Conservation (phyloP, 495 filamentous ascomycete species). For the Aspergillus sparsus region DNA sequence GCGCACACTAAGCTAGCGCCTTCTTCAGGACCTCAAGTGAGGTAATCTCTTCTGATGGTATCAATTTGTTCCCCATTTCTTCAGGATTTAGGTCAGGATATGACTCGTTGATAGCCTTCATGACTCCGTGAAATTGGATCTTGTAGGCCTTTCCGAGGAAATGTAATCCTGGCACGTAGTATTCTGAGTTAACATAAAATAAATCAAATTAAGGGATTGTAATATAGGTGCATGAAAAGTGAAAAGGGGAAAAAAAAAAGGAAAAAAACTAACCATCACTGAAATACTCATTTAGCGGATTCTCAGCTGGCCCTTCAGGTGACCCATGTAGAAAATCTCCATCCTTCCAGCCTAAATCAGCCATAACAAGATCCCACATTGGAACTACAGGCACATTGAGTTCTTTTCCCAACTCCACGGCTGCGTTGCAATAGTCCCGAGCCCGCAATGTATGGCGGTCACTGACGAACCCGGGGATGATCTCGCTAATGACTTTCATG, state of each 20-base stretch:
- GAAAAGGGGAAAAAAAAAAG: neutral
- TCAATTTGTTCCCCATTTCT: neutral
- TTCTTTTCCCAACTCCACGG: neutral
- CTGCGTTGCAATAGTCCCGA: slow-evolving; percentile 3
- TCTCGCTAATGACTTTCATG: neutral
- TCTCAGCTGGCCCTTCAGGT: neutral
- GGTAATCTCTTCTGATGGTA: neutral
- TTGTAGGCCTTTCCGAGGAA: neutral
- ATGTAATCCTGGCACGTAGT: neutral
- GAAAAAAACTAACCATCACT: slow-evolving; percentile 3
- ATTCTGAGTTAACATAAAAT: too few species aligned
- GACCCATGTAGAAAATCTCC: neutral
- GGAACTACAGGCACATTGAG: neutral
- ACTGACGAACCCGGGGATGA: neutral
- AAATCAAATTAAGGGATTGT: too few species aligned
- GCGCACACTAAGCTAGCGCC: neutral
- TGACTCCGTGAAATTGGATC: neutral
- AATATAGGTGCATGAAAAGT: too few species aligned
- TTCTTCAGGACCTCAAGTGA: neutral
- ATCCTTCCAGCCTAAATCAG: neutral
- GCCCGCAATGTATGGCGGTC: neutral
- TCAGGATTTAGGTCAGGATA: neutral
- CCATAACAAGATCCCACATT: neutral
- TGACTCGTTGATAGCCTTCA: neutral
- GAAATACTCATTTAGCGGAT: slow-evolving; percentile 1